A percentile compares a stretch with the other conserved stretches of the same genome.
Evolutionary conservation across 2,329 filamentous ascomycete species (phyloP).

Genomic region (Truncatella angustata): DNA sequence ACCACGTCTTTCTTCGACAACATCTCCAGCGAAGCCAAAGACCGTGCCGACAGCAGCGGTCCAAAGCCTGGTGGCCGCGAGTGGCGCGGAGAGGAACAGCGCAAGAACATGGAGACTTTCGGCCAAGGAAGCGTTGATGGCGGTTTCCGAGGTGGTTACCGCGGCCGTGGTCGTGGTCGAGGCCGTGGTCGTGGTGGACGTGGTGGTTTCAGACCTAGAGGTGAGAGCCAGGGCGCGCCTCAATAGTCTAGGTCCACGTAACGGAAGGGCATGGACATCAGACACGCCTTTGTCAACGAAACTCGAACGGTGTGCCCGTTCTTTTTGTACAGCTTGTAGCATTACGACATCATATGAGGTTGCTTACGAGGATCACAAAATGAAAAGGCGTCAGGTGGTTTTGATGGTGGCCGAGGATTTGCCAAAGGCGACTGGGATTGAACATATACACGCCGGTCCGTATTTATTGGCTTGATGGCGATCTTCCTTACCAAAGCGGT

Average conservation of each 20-base stretch:
- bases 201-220: slow-evolving; percentile 28
- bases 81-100: slow-evolving; percentile 89
- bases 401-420: not conserved
- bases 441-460: not conserved
- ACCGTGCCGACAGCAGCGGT: slow-evolving; percentile 71
- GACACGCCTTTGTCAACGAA: not conserved
- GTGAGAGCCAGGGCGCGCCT: not conserved
- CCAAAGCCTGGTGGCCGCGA: slow-evolving; percentile 76
- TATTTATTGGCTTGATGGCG: not conserved
- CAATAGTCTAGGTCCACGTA: not conserved
- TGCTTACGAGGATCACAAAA: slow-evolving; percentile 5
- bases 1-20: slow-evolving; percentile 94
- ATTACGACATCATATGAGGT: slow-evolving; percentile 13
- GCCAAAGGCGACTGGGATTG: not conserved
- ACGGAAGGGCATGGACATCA: not conserved
- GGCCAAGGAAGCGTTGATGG: slow-evolving; percentile 93
- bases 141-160: slow-evolving; percentile 71
- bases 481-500: not conserved
- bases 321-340: slow-evolving; percentile 14
- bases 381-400: slow-evolving; percentile 7
- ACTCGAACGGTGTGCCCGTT: not conserved
- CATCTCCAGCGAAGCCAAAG: slow-evolving; percentile 90
- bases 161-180: slow-evolving; percentile 75
- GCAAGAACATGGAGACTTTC: slow-evolving; percentile 96
- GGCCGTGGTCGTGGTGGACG: slow-evolving; percentile 52